Conservation (phyloP, 768 basidiomycete species). For the Amanita polypyramis region DNA sequence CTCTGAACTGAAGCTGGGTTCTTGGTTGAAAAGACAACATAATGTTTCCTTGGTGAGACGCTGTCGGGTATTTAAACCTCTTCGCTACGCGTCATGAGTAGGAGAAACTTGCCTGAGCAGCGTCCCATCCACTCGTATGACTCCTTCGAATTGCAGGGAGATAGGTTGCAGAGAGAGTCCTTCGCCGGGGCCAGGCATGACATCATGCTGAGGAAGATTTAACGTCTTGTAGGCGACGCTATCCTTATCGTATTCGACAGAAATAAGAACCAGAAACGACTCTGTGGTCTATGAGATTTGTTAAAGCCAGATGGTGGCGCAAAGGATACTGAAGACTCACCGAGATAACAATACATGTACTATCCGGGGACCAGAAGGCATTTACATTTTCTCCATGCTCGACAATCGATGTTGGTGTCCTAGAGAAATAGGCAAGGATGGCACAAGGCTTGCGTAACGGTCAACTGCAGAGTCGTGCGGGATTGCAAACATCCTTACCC, state of each 20-base stretch:
- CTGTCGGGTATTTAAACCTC: conserved; percentile 25
- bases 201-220: conserved; percentile 51
- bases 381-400: conserved; percentile 77
- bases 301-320: not conserved
- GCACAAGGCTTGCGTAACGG: conserved; percentile 47
- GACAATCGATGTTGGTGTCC: conserved; percentile 65
- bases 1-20: conserved; percentile 71
- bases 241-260: conserved; percentile 46
- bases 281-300: conserved; percentile 52
- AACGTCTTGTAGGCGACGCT: conserved; percentile 40
- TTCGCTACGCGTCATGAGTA: not conserved
- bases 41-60: conserved; percentile 62
- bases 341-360: conserved; percentile 68
- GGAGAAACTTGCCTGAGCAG: conserved; percentile 46
- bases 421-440: conserved; percentile 60
- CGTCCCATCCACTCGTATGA: conserved; percentile 67
- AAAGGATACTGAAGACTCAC: conserved; percentile 30
- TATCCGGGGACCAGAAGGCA: conserved; percentile 79
- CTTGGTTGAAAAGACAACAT: conserved; percentile 65
- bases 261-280: conserved; percentile 71
- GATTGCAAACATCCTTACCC: conserved; percentile 37
- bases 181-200: conserved; percentile 76
- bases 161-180: conserved; percentile 59
- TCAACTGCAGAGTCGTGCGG: conserved; percentile 4
- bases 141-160: conserved; percentile 67